Conservation (phyloP, 2,329 filamentous ascomycete genomes). For the Trichoderma polysporum region DNA sequence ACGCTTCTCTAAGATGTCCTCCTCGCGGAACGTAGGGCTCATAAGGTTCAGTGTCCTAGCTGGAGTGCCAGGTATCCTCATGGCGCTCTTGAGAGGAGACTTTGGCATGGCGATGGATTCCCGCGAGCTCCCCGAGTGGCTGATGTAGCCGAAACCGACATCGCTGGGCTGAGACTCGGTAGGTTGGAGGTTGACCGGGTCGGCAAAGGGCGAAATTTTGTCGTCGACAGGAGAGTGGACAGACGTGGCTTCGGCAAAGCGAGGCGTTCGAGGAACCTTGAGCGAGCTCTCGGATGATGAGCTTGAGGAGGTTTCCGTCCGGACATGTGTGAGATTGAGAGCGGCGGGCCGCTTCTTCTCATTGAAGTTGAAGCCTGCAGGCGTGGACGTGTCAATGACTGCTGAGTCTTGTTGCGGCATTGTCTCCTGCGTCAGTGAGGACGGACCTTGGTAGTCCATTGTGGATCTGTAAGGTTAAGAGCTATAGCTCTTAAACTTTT, state of each 20-base stretch:
- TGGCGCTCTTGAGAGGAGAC: conserved; percentile 83
- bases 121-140: conserved; percentile 54
- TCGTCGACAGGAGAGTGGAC: conserved; percentile 73
- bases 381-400: conserved; percentile 27
- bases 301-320: conserved; percentile 51
- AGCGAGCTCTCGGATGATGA: conserved; percentile 55
- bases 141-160: conserved; percentile 90
- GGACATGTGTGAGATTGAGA: conserved; percentile 52
- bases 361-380: conserved; percentile 30
- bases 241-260: conserved; percentile 78
- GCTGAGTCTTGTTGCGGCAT: neutral
- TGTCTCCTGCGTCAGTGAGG: conserved; percentile 8
- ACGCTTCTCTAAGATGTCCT: conserved; percentile 80
- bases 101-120: conserved; percentile 64
- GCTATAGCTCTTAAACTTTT: neutral
- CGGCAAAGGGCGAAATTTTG: conserved; percentile 56
- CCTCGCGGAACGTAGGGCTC: conserved; percentile 89
- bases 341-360: conserved; percentile 59
- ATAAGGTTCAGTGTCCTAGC: conserved; percentile 74
- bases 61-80: conserved; percentile 83
- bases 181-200: conserved; percentile 53
- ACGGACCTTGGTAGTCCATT: conserved; percentile 45
- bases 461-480: neutral
- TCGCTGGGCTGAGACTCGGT: conserved; percentile 74
- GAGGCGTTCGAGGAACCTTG: conserved; percentile 70